phyloP scores from a whole-genome alignment of 2,329 filamentous ascomycete genomes.

The Volutella citrinella region DNA sequence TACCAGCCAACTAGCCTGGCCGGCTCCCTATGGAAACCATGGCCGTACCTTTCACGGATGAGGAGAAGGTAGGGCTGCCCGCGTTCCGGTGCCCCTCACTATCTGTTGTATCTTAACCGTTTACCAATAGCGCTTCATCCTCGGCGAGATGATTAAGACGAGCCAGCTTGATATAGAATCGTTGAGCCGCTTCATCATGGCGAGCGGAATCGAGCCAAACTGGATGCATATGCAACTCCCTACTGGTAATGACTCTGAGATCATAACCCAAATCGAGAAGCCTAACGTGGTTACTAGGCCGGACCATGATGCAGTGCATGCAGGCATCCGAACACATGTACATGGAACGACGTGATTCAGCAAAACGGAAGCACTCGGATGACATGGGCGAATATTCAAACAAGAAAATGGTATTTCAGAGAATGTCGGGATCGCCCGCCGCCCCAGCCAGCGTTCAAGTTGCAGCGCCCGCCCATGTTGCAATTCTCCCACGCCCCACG shows the following conservation, averaged over 20 bases:
- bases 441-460: slow-evolving; percentile 1
- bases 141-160: slow-evolving; percentile 57
- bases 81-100: no score
- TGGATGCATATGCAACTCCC: slow-evolving; percentile 50
- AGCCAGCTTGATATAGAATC: slow-evolving; percentile 47
- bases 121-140: slow-evolving; percentile 55
- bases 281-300: slow-evolving; percentile 32
- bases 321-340: slow-evolving; percentile 37
- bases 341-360: slow-evolving; percentile 23
- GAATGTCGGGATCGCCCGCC: slow-evolving; percentile 1
- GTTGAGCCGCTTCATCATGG: slow-evolving; percentile 46
- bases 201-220: slow-evolving; percentile 38
- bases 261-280: neutral
- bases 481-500: slow-evolving; percentile 24
- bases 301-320: slow-evolving; percentile 46
- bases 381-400: slow-evolving; percentile 30
- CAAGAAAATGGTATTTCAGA: slow-evolving; percentile 29
- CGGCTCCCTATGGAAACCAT: slow-evolving; percentile 12
- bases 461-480: slow-evolving; percentile 5
- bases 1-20: slow-evolving; percentile 3
- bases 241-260: slow-evolving; percentile 33
- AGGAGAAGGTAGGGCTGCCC: slow-evolving; percentile 47
- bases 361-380: slow-evolving; percentile 36
- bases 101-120: no score
- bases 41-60: slow-evolving; percentile 41